A percentile compares a stretch with the other conserved stretches of the same genome.
These are phyloP conservation scores for Ceratocystis variospora DNA, from an alignment of 2,329 filamentous ascomycete species.

Conservation along the genomic window DNA sequence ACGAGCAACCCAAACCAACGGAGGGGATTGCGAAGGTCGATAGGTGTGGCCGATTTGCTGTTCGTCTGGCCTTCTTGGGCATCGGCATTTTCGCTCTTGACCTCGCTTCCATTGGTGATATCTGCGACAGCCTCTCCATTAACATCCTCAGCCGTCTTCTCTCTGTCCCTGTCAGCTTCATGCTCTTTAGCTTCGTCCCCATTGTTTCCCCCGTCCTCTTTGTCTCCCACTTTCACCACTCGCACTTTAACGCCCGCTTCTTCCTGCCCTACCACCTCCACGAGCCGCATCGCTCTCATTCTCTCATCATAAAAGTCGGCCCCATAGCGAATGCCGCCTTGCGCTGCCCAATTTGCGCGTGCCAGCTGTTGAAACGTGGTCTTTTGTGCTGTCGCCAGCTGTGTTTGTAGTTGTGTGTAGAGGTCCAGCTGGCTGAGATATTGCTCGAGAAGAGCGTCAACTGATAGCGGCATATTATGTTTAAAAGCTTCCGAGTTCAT, in stretches of 20 bases:
- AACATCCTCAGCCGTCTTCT: background rate
- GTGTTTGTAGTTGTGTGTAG: conserved; percentile 46
- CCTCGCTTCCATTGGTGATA: conserved; percentile 13
- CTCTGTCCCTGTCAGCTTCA: conserved; percentile 13
- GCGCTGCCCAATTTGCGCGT: conserved; percentile 61
- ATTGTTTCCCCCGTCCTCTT: conserved; percentile 17
- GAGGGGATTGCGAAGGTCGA: conserved; percentile 37
- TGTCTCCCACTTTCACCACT: conserved; percentile 12
- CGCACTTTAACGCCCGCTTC: conserved; percentile 10
- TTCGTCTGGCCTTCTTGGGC: background rate
- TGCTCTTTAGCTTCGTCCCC: conserved; percentile 3
- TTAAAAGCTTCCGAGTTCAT: background rate
- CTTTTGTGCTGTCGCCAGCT: conserved; percentile 41
- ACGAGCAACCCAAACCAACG: conserved; percentile 44
- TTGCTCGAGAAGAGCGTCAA: conserved; percentile 50
- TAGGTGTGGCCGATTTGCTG: background rate
- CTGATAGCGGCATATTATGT: conserved; percentile 24
- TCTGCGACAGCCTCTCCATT: too few species aligned
- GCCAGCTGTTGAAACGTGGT: conserved; percentile 47
- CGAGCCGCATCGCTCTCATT: conserved; percentile 46
- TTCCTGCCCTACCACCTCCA: conserved; percentile 24
- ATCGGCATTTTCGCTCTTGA: conserved; percentile 15
- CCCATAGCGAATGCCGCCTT: conserved; percentile 50
- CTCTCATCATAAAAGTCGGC: conserved; percentile 58
- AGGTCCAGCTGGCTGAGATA: conserved; percentile 54